Percentiles rank a stretch among this genome's conserved stretches.
phyloP scores from a whole-genome alignment of 1,284 basidiomycete species.

The Hymenochaete sp. region DNA sequence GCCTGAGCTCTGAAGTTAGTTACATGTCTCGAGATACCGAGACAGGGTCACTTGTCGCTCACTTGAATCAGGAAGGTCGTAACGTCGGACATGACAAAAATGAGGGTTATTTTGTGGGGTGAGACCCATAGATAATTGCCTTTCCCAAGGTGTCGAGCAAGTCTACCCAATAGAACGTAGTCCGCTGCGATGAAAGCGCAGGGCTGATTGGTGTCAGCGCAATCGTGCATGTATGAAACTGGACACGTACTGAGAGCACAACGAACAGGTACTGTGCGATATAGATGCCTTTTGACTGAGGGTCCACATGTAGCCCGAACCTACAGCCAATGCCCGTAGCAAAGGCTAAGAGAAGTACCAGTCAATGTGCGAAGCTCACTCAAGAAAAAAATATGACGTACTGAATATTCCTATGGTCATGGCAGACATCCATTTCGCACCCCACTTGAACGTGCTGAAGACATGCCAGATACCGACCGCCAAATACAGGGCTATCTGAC shows the following conservation, averaged over 20 bases:
- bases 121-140: conserved; percentile 47
- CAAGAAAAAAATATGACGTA: conserved; percentile 23
- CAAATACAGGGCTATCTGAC: conserved; percentile 37
- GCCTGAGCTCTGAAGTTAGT: conserved; percentile 32
- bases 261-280: conserved; percentile 56
- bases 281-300: conserved; percentile 41
- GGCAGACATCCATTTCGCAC: conserved; percentile 52
- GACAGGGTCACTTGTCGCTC: not conserved
- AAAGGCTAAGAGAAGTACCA: conserved; percentile 31
- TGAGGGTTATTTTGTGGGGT: conserved; percentile 41
- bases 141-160: conserved; percentile 44
- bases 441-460: conserved; percentile 37
- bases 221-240: conserved; percentile 13
- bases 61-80: conserved; percentile 63
- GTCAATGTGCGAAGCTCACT: not conserved
- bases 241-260: conserved; percentile 46
- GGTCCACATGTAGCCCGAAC: conserved; percentile 38
- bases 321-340: conserved; percentile 44
- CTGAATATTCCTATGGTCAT: conserved; percentile 61
- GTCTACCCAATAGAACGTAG: conserved; percentile 58
- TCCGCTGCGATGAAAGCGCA: conserved; percentile 70
- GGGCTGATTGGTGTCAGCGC: conserved; percentile 31
- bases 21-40: not conserved
- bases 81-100: conserved; percentile 53
- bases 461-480: conserved; percentile 44